Conservation (phyloP, 2,329 filamentous ascomycete species). For the Aspergillus tamarii region DNA sequence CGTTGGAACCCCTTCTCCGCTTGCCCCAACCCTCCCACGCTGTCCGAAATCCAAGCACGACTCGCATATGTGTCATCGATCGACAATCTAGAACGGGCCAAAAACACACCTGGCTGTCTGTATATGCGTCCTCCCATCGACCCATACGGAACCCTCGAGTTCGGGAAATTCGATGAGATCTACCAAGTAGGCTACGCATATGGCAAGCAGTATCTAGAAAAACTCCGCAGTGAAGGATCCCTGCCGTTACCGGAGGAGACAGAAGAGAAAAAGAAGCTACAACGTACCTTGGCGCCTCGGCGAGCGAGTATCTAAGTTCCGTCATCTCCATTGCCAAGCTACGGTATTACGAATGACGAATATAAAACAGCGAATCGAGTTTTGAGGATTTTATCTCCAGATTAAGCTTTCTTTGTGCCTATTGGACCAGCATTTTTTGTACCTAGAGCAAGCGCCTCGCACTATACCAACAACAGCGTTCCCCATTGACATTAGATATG, state of each 20-base stretch:
- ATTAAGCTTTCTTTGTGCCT: not conserved
- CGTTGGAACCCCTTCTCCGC: conserved; percentile 95
- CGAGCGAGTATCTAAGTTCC: conserved; percentile 67
- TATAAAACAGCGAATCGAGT: not conserved
- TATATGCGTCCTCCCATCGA: conserved; percentile 98
- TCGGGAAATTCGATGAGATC: conserved; percentile 97
- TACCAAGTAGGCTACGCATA: conserved; percentile 86
- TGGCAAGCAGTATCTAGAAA: conserved; percentile 77
- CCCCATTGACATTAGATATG: not conserved
- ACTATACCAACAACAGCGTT: not conserved
- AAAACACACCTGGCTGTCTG: conserved; percentile 84
- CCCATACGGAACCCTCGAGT: conserved; percentile 89
- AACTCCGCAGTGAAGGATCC: conserved; percentile 76
- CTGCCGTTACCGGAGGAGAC: conserved; percentile 72
- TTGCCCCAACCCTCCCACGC: conserved; percentile 86
- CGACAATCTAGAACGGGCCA: conserved; percentile 90
- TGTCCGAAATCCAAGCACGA: conserved; percentile 93
- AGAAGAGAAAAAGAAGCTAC: conserved; percentile 74
- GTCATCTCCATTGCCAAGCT: not conserved
- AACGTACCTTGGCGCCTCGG: conserved; percentile 77
- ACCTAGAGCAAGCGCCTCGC: not conserved
- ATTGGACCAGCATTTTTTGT: not conserved
- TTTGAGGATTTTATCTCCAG: not conserved
- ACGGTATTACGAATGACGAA: conserved; percentile 4
- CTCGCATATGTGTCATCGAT: conserved; percentile 94